Evolutionary conservation across 2,329 filamentous ascomycete species (phyloP).

Genomic region (Cladophialophora carrionii): DNA sequence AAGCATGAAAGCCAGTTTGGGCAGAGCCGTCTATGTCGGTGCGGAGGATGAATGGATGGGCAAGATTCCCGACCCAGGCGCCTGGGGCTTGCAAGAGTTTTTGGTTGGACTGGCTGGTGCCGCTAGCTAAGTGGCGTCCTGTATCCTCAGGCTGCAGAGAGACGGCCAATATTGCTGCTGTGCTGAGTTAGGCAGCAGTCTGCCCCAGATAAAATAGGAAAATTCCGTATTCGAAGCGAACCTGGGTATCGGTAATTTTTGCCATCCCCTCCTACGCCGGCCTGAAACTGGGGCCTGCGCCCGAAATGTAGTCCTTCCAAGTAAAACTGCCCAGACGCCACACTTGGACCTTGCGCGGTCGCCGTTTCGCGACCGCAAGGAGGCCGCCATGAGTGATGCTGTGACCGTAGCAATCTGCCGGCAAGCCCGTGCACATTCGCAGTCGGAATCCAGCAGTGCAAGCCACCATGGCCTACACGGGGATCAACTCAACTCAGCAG

Average conservation of each 20-base stretch:
- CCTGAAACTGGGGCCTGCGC: background rate
- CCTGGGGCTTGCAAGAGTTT: slow-evolving; percentile 80
- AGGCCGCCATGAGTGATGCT: background rate
- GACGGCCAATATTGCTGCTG: background rate
- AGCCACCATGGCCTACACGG: background rate
- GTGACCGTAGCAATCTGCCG: background rate
- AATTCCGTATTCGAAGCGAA: background rate
- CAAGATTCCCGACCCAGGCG: slow-evolving; percentile 74
- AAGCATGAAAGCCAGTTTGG: slow-evolving; percentile 87
- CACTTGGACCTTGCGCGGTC: background rate
- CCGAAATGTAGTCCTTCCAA: background rate
- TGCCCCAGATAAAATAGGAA: background rate
- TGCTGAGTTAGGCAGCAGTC: slow-evolving; percentile 2
- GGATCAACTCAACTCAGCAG: slow-evolving; percentile 67
- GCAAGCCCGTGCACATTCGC: background rate
- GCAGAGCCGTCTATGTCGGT: slow-evolving; percentile 80
- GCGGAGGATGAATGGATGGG: slow-evolving; percentile 66
- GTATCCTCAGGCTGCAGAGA: background rate
- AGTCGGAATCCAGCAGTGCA: background rate
- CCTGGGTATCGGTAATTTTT: slow-evolving; percentile 7
- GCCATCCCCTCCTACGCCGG: background rate
- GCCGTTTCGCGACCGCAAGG: background rate
- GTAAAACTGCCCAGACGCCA: background rate
- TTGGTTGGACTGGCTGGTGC: slow-evolving; percentile 73
- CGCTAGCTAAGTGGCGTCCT: slow-evolving; percentile 35